Percentiles rank a stretch among this genome's conserved stretches.
phyloP scores from a whole-genome alignment of 371 early-diverging fungal species.

The Rhizopus delemar region DNA sequence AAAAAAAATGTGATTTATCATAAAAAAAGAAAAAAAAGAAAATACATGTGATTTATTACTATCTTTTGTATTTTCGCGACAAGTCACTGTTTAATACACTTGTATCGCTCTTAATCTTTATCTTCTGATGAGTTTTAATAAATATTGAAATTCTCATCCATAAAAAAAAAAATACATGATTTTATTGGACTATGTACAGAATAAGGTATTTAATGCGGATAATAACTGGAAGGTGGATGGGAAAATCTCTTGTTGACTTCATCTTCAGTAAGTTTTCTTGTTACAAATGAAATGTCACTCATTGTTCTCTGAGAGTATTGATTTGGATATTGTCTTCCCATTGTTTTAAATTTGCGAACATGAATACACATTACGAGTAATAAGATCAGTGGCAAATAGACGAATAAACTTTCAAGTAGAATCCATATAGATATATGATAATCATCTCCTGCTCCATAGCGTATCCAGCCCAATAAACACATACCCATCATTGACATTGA shows the following conservation, averaged over 20 bases:
- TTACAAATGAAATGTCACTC: conserved; percentile 2
- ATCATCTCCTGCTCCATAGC: conserved; percentile 3
- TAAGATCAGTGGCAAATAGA: conserved; percentile 19
- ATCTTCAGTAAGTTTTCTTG: conserved; percentile 4
- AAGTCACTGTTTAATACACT: no score
- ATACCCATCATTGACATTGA: conserved; percentile 24
- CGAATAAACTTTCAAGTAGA: conserved; percentile 16
- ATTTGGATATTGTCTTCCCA: conserved; percentile 25
- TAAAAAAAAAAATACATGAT: no score
- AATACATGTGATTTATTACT: no score
- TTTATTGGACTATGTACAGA: no score
- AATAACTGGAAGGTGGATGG: conserved; percentile 8
- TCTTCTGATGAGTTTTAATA: no score
- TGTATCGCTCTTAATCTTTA: no score
- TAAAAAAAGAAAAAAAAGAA: no score
- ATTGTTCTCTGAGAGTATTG: neutral
- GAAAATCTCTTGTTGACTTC: conserved; percentile 1
- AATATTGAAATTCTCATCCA: no score
- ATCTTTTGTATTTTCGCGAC: no score
- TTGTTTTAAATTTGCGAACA: conserved; percentile 21
- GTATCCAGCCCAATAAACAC: conserved; percentile 27
- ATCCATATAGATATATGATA: conserved; percentile 15
- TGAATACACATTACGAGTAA: conserved; percentile 25
- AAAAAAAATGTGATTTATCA: no score
- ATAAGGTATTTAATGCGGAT: neutral